Base-by-base conservation (phyloP, 176 grass and related monocot species). In the Zoysia japonica region DNA sequence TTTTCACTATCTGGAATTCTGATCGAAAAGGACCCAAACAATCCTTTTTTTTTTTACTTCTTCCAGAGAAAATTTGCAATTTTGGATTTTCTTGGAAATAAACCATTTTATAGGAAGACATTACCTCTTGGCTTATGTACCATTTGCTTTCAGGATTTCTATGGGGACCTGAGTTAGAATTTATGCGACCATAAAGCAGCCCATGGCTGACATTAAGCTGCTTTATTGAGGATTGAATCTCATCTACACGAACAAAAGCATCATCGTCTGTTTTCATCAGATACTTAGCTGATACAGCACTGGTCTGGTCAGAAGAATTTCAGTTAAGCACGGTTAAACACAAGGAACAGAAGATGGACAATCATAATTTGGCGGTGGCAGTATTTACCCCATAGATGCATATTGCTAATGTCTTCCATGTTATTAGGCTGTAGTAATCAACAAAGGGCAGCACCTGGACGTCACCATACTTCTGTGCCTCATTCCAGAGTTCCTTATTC, bases 211-310 rank as follows among this genome's bases (percentile, higher is more conserved):
- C 63, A 76, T 94, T 94, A 53, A 85, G 76, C 74, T 62, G 65
- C 14, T 88, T 82, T 71, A 98, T 35, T 39, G 90, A 86, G 49
- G 86, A 86, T 61, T 90, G 81, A 54, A 98, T 84, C 82, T 90
- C 87, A 19, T 98, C 92, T 52, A 98, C 85, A 65, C 95, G 95
- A n/a, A 98, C 90, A 82, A 98, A 98, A 79, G 96, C 86, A 87
- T 98, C 95, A 79, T 98, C 95, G 41, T 98, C 92, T 90, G 95
- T 98, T 80, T 98, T 98, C 95, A 98, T 94, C 54, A 94, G 78
- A 70, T 92, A 92, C 71, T 90, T 92, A 37, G 92, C 92, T 41
- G 90, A 89, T 82, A 93, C 75, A 65, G 68, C 67, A 84, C 72
- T 77, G n/a, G 88, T 94, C 90, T 98, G 90, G 9, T 77, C 54